phyloP scores from a whole-genome alignment of 176 grass and related monocot genomes.

The Otatea glauca region DNA sequence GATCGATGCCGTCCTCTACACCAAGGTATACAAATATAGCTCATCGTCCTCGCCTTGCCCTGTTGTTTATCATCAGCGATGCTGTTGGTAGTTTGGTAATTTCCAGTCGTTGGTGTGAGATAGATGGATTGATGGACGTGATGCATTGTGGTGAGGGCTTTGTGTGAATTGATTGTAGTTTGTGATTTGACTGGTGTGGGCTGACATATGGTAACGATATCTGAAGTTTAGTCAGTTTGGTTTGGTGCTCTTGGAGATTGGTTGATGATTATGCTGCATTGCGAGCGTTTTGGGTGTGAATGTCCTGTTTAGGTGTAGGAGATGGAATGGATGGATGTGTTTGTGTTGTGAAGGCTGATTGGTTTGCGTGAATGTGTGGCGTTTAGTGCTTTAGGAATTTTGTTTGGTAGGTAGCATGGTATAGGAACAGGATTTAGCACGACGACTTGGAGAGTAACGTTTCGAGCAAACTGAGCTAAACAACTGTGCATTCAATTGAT shows the following conservation, averaged over 20 bases:
- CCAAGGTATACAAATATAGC: slow-evolving; percentile 54
- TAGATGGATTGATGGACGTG: background rate
- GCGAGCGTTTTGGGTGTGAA: background rate
- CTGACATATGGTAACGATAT: background rate
- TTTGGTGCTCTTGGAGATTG: background rate
- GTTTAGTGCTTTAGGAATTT: background rate
- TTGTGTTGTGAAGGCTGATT: background rate
- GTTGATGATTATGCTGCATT: background rate
- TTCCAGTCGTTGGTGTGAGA: background rate
- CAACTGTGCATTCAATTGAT: background rate
- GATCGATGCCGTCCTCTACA: slow-evolving; percentile 87
- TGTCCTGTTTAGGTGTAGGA: background rate
- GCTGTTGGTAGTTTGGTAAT: slow-evolving; percentile 2
- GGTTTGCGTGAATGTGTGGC: background rate
- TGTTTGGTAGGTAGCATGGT: background rate
- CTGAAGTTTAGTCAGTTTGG: background rate
- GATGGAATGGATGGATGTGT: background rate
- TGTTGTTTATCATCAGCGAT: background rate
- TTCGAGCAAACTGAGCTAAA: background rate
- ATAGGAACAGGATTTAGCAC: background rate
- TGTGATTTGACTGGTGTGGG: background rate
- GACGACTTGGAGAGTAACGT: background rate
- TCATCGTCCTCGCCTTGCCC: background rate
- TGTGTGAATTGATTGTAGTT: slow-evolving; percentile 3
- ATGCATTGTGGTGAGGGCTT: background rate